These are phyloP conservation scores for Podaxis pistillaris DNA, from an alignment of 768 basidiomycete species.

Conservation along the genomic window DNA sequence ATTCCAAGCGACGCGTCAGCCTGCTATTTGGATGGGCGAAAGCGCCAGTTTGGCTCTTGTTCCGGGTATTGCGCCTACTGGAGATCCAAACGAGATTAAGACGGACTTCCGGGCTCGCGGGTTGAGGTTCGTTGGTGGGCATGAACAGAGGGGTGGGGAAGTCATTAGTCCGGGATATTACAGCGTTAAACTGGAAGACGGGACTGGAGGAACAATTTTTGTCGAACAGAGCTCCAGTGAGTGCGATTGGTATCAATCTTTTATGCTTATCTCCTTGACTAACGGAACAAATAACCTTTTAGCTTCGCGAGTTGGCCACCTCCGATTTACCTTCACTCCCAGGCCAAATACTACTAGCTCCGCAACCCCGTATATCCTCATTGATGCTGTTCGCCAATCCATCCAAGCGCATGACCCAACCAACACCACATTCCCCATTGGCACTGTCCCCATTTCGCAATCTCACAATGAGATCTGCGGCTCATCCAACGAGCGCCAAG, in stretches of 20 bases:
- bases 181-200: slow-evolving; percentile 52
- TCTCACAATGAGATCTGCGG: slow-evolving; percentile 7
- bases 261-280: background rate
- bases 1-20: slow-evolving; percentile 77
- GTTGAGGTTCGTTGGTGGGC: slow-evolving; percentile 36
- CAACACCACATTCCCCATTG: slow-evolving; percentile 51
- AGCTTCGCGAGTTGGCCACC: slow-evolving; percentile 76
- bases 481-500: slow-evolving; percentile 11
- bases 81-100: background rate
- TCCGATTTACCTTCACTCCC: slow-evolving; percentile 62
- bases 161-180: slow-evolving; percentile 54
- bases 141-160: slow-evolving; percentile 58
- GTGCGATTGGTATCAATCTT: slow-evolving; percentile 21
- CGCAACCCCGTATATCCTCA: slow-evolving; percentile 50
- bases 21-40: slow-evolving; percentile 89
- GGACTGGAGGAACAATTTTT: slow-evolving; percentile 46
- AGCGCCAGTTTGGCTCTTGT: slow-evolving; percentile 59
- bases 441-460: slow-evolving; percentile 43
- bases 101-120: background rate
- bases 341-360: slow-evolving; percentile 19
- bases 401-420: slow-evolving; percentile 50
- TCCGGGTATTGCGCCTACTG: slow-evolving; percentile 44
- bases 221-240: slow-evolving; percentile 63
- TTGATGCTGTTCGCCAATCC: slow-evolving; percentile 66
- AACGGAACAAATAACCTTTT: background rate